Base-by-base conservation (phyloP, 2,329 filamentous ascomycete species). In the Sarocladiaceae sp. region DNA sequence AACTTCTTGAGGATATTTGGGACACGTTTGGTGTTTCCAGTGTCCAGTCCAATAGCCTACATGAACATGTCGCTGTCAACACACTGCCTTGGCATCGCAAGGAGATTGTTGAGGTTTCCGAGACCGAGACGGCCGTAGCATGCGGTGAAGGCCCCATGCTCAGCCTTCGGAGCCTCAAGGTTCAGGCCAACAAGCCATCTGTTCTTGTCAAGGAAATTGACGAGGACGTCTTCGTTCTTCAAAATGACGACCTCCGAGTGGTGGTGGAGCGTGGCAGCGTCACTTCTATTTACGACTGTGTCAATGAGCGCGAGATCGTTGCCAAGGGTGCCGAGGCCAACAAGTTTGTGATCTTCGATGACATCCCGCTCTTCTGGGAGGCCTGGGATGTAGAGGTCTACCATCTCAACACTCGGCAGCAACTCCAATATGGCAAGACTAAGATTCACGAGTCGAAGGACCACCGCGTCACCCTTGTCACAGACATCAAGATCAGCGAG, bases 301-400 rank as follows among this genome's bases (percentile, higher is more conserved):
- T 76, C 40, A 83, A 82, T 10, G 76, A 87, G 23, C 85, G 93
- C 50, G 91, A 99, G 66, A 71, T 96, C 18, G 80, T 99, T 47
- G 79, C 89, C 3, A 72, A 80, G 59, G 83, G 81, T 33, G 80
- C 81, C 22, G 92, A 92, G 66, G 92, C 87, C 22, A 96, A 96
- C 59, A 91, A 97, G 65, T 83, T 94, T 49, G 92, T 97, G 57
- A 84, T 97, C 22, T 97, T 95, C 62, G 94, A 99, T 64, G 94
- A 99, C 71, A 97, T 97, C 71, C 92, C 92, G 20, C 79, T 97
- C 22, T 96, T 95, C 74, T 97, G 91, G 92, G 90, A 97, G 71
- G 92, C 91, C 2, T 96, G 93, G 92, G 93, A 99, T 67, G 93
- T 97, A 5, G 94, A 99, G 69, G 92, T 97, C 25, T 99, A 87